Percentiles rank a stretch among this genome's conserved stretches.
phyloP scores from a whole-genome alignment of 2,329 filamentous ascomycete genomes.

The Penicillium sp. region DNA sequence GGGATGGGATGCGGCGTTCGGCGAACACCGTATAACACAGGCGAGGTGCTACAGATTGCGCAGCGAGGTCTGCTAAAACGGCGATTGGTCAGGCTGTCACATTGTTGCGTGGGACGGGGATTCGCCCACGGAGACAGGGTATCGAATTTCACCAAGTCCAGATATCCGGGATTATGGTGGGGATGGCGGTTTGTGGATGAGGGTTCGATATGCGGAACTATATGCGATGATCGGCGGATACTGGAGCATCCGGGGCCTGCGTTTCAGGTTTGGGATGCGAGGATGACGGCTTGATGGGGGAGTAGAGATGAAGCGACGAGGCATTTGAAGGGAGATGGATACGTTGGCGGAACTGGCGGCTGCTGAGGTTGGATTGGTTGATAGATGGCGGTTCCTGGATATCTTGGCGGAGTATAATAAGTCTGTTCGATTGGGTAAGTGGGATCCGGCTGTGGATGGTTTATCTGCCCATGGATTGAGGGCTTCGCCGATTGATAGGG shows the following conservation, averaged over 20 bases:
- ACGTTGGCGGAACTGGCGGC: slow-evolving; percentile 55
- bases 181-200: slow-evolving; percentile 62
- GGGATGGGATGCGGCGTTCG: slow-evolving; percentile 62
- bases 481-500: slow-evolving; percentile 55
- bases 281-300: slow-evolving; percentile 54
- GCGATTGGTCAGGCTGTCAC: slow-evolving; percentile 62
- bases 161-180: slow-evolving; percentile 64
- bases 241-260: slow-evolving; percentile 56
- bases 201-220: slow-evolving; percentile 60
- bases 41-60: slow-evolving; percentile 54
- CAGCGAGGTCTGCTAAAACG: slow-evolving; percentile 48
- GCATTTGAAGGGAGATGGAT: slow-evolving; percentile 45
- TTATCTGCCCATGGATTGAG: slow-evolving; percentile 45
- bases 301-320: slow-evolving; percentile 58
- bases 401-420: slow-evolving; percentile 56
- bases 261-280: slow-evolving; percentile 62
- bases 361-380: slow-evolving; percentile 45
- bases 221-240: slow-evolving; percentile 62
- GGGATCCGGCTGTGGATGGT: slow-evolving; percentile 59
- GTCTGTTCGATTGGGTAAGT: slow-evolving; percentile 49
- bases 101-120: slow-evolving; percentile 63
- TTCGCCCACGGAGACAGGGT: slow-evolving; percentile 56
- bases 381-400: slow-evolving; percentile 46
- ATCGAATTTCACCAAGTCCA: slow-evolving; percentile 65
- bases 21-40: slow-evolving; percentile 62